These are phyloP conservation scores for Aegilops sharonensis DNA, from an alignment of 176 grass and related monocot species.

Conservation along the genomic window DNA sequence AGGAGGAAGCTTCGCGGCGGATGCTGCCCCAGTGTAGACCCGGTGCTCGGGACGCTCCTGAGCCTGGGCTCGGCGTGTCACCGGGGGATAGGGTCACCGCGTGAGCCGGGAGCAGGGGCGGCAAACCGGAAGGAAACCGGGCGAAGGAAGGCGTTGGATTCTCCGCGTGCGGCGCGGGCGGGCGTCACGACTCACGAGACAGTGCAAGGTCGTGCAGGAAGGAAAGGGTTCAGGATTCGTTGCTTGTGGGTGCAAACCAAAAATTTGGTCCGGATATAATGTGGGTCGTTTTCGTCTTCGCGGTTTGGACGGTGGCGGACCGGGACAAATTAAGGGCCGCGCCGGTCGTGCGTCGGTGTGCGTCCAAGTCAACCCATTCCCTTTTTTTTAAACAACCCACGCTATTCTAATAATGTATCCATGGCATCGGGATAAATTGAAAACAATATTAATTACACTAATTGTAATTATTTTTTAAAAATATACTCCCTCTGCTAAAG, in stretches of 20 bases:
- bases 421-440: no score
- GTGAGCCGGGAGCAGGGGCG: not conserved
- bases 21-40: not conserved
- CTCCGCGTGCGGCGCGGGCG: not conserved
- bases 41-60: not conserved
- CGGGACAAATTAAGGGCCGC: no score
- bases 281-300: not conserved
- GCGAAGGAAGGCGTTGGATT: not conserved
- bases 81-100: no score
- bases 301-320: no score
- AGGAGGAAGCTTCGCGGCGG: slow-evolving; percentile 24
- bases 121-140: not conserved
- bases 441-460: no score
- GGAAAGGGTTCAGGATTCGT: not conserved
- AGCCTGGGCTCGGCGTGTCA: not conserved
- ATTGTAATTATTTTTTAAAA: no score
- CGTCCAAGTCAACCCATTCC: no score
- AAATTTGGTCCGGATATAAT: not conserved
- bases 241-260: not conserved
- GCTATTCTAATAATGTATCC: no score
- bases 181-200: not conserved
- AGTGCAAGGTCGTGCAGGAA: not conserved
- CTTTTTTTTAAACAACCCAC: no score
- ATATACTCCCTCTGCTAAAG: no score
- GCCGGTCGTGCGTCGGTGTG: no score